phyloP scores from a whole-genome alignment of 1,139 yeast species.

The Candida labiduridarum region DNA sequence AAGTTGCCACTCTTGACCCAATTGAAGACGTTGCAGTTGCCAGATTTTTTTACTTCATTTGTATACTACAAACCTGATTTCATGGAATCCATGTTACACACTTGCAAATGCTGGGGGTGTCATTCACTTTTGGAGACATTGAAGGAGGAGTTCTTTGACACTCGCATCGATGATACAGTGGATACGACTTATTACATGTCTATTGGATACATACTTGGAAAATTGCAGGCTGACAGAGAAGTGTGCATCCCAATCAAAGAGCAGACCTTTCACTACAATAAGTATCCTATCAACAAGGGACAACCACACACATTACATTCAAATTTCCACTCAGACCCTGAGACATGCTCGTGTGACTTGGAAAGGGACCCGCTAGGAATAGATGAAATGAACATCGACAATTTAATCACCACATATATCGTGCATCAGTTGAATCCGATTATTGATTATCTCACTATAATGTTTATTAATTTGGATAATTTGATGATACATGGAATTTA shows the following conservation, averaged over 20 bases:
- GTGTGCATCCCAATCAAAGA: conserved; percentile 42
- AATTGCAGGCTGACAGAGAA: conserved; percentile 42
- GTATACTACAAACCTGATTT: conserved; percentile 43
- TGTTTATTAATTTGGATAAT: conserved; percentile 29
- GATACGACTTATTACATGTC: conserved; percentile 32
- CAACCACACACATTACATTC: conserved; percentile 40
- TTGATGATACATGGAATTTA: conserved; percentile 44
- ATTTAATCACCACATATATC: conserved; percentile 38
- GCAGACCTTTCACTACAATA: conserved; percentile 23
- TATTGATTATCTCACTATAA: conserved; percentile 26
- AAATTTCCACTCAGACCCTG: conserved; percentile 28
- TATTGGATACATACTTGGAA: conserved; percentile 39
- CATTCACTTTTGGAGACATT: conserved; percentile 29
- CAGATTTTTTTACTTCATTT: conserved; percentile 43
- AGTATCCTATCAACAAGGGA: conserved; percentile 42
- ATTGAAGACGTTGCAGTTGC: conserved; percentile 33
- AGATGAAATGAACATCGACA: conserved; percentile 30
- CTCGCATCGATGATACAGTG: not conserved
- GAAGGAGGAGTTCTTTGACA: conserved; percentile 23
- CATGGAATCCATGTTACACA: conserved; percentile 37
- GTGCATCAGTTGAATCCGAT: conserved; percentile 40
- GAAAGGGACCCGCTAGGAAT: conserved; percentile 28
- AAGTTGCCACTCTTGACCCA: conserved; percentile 17
- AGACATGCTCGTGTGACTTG: conserved; percentile 27
- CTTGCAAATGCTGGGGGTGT: conserved; percentile 43